Base-by-base conservation (phyloP, 805 yeast species). In the Pichia nanzhaoensis region DNA sequence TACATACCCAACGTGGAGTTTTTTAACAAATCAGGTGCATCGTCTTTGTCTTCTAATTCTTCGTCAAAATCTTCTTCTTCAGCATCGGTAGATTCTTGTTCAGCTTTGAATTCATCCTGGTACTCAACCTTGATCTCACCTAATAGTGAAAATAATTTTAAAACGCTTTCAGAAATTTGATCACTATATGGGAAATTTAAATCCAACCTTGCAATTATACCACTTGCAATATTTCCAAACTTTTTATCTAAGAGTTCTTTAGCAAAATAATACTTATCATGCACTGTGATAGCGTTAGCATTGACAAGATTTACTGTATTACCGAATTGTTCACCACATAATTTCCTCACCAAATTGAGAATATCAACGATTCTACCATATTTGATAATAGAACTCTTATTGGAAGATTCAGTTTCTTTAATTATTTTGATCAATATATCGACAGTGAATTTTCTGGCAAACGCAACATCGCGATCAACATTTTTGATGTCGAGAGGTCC, bases 1-100 rank as follows among this genome's bases (percentile, higher is more conserved):
- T 84, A 91, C 95, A 91, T 90, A 1, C 96, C 97, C 34, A 91
- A 69, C 0, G 97, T 86, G 0, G 97, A 90, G 59, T 93, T 90
- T 34, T 83, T 70, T 63, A 91, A 80, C 56, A 90, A 68, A 59
- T 90, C 90, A 0, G 95, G 89, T 0, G 89, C 77, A 43, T 87
- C 91, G 43, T 84, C 95, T 27, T 73, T 59, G 6, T 61, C 65
- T 32, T 75, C 79, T 24, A 70, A 66, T 32, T 82, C 69, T 18
- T 60, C 69, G 5, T 58, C 62, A 33, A 51, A 59, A 4, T 56
- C 53, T 41, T 57, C 60, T 21, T 55, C 67, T 33, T 70, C 79
- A 6, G 56, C 66, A n/a, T 60, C 66, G 19, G 59, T 59, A 17
- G 47, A 27, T 18, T 54, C 54, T 1, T 49, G 52, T 7, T 54